phyloP scores from a whole-genome alignment of 306 rosid species.

The Sechiopsis laciniata region DNA sequence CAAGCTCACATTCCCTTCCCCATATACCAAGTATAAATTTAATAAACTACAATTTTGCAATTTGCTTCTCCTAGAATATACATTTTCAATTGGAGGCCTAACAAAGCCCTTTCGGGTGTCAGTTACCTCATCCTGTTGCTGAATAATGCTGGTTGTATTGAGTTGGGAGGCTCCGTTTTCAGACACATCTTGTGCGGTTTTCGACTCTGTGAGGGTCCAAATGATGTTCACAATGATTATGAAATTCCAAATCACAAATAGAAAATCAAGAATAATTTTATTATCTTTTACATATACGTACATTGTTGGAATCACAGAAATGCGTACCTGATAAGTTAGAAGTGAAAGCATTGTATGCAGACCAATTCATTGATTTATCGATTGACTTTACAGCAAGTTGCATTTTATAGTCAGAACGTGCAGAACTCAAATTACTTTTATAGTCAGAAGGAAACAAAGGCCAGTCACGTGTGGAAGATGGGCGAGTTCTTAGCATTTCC shows the following conservation, averaged over 20 bases:
- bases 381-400: slow-evolving; percentile 26
- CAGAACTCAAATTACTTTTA: slow-evolving; percentile 37
- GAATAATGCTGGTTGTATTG: slow-evolving; percentile 27
- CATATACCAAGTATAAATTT: neutral
- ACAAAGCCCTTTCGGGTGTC: slow-evolving; percentile 13
- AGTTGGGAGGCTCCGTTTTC: slow-evolving; percentile 38
- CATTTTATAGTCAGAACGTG: slow-evolving; percentile 30
- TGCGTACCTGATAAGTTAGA: slow-evolving; percentile 39
- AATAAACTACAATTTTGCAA: neutral
- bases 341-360: slow-evolving; percentile 26
- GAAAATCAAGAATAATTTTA: neutral
- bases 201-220: slow-evolving; percentile 42
- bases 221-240: slow-evolving; percentile 25
- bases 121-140: slow-evolving; percentile 58
- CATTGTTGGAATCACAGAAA: slow-evolving; percentile 18
- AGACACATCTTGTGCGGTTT: slow-evolving; percentile 32
- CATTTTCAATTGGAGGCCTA: neutral
- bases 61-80: neutral
- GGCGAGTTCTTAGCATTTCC: slow-evolving; percentile 70
- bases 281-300: slow-evolving; percentile 15
- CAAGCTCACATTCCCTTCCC: neutral
- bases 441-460: slow-evolving; percentile 39
- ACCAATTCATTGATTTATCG: slow-evolving; percentile 35
- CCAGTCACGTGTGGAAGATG: slow-evolving; percentile 72
- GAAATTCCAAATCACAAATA: slow-evolving; percentile 23